Percentiles rank a stretch among this genome's conserved stretches.
Evolutionary conservation across 306 rosid species (phyloP).

Genomic region (Begonia masoniana): DNA sequence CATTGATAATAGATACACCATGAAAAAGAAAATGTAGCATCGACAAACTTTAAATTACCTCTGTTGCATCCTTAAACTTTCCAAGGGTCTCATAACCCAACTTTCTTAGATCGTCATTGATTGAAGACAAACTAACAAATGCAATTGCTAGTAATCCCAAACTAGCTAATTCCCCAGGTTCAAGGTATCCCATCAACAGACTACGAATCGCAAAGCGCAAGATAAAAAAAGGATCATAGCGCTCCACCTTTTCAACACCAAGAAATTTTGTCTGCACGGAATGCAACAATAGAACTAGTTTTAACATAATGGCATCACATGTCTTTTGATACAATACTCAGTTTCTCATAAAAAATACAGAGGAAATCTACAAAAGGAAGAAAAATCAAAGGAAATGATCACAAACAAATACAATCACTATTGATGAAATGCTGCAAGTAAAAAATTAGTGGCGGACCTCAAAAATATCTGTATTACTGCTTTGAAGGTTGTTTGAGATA

Average conservation of each 20-base stretch:
- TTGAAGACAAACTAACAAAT: constrained; percentile 72
- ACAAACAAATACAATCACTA: neutral
- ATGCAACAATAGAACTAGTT: constrained; percentile 1
- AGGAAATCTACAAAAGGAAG: neutral
- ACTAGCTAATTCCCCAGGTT: constrained; percentile 69
- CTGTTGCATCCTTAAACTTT: constrained; percentile 37
- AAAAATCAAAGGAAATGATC: constrained; percentile 2
- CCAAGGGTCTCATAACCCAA: constrained; percentile 58
- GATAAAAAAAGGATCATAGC: constrained; percentile 76
- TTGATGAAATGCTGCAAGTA: neutral
- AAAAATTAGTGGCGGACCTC: constrained; percentile 16
- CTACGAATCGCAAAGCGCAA: constrained; percentile 64
- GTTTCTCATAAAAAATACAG: too few relatives aligned
- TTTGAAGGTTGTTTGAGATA: constrained; percentile 19
- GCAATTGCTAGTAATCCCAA: constrained; percentile 86
- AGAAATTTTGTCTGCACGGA: constrained; percentile 27
- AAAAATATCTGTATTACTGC: constrained; percentile 17
- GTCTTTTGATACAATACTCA: too few relatives aligned
- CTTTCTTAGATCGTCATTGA: constrained; percentile 48
- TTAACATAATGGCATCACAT: neutral
- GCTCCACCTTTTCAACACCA: constrained; percentile 21
- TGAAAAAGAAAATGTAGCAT: constrained; percentile 1
- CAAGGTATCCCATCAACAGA: constrained; percentile 51
- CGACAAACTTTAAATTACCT: constrained; percentile 30
- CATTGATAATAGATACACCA: neutral